phyloP scores from a whole-genome alignment of 208 protist genomes.

The Acanthamoeba healyi region DNA sequence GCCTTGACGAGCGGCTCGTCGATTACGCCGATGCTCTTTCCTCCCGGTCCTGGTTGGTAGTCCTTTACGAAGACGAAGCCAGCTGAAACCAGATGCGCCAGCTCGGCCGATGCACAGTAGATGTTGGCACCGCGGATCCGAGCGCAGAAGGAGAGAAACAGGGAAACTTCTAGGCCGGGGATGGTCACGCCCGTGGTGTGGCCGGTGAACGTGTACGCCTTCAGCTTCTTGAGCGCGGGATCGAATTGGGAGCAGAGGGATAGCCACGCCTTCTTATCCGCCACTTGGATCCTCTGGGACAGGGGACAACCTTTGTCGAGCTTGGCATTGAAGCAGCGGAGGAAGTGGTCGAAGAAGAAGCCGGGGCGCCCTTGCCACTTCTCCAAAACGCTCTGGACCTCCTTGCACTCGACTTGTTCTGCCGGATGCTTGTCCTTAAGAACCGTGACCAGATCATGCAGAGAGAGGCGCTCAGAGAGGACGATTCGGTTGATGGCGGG shows the following conservation, averaged over 20 bases:
- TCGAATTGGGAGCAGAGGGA: background rate
- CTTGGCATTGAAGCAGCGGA: background rate
- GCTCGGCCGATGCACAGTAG: background rate
- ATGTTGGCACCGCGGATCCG: conserved; percentile 15
- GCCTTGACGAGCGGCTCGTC: background rate
- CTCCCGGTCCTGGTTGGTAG: background rate
- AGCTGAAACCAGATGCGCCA: background rate
- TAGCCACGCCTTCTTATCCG: background rate
- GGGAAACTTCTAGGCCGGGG: background rate
- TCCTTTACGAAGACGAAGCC: background rate
- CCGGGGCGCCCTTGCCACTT: background rate
- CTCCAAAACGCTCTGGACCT: background rate
- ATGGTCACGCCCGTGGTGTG: background rate
- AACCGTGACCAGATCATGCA: background rate
- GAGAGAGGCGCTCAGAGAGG: background rate
- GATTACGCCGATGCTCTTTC: background rate
- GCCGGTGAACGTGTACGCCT: background rate
- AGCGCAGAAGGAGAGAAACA: background rate
- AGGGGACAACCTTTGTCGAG: background rate
- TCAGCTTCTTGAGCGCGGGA: background rate
- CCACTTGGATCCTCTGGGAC: background rate
- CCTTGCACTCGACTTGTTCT: background rate
- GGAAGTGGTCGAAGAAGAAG: conserved; percentile 58
- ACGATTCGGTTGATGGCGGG: background rate
- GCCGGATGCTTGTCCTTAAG: background rate